These are phyloP conservation scores for Wallacemonas collosoma DNA, from an alignment of 208 protist genomes.

Conservation along the genomic window DNA sequence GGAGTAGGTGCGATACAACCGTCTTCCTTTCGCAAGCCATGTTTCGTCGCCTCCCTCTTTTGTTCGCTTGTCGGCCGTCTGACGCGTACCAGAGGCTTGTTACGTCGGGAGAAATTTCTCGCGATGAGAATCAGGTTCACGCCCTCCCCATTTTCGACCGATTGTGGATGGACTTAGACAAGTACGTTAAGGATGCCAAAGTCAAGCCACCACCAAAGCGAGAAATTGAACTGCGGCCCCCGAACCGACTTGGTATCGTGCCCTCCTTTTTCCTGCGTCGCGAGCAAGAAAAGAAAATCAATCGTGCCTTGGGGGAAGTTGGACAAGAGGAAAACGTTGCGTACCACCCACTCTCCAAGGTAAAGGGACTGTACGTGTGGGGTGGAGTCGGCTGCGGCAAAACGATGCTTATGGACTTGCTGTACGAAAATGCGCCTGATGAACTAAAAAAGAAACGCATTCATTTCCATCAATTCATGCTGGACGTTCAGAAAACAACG, in stretches of 20 bases:
- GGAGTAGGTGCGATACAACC: not conserved
- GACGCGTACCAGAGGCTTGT: conserved; percentile 66
- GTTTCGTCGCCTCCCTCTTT: conserved; percentile 45
- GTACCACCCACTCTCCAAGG: conserved; percentile 78
- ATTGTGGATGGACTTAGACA: conserved; percentile 70
- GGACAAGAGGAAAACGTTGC: conserved; percentile 25
- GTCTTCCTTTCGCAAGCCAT: conserved; percentile 26
- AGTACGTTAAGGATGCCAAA: conserved; percentile 50
- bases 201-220: conserved; percentile 41
- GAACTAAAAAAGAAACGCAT: conserved; percentile 88
- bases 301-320: conserved; percentile 41
- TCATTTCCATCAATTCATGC: conserved; percentile 97
- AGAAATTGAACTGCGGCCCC: conserved; percentile 72
- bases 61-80: conserved; percentile 45
- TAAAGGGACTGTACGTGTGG: conserved; percentile 94
- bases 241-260: conserved; percentile 81
- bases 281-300: conserved; percentile 76
- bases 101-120: conserved; percentile 37
- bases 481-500: conserved; percentile 91
- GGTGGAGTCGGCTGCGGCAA: conserved; percentile 97
- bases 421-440: conserved; percentile 83
- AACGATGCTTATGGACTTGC: conserved; percentile 96
- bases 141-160: conserved; percentile 82
- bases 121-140: conserved; percentile 62
- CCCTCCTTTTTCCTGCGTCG: conserved; percentile 77